Evolutionary conservation across 805 yeast genomes (phyloP), one percentile per base, ranked within the genome.

Genomic region (Kuraishia ogatae): DNA sequence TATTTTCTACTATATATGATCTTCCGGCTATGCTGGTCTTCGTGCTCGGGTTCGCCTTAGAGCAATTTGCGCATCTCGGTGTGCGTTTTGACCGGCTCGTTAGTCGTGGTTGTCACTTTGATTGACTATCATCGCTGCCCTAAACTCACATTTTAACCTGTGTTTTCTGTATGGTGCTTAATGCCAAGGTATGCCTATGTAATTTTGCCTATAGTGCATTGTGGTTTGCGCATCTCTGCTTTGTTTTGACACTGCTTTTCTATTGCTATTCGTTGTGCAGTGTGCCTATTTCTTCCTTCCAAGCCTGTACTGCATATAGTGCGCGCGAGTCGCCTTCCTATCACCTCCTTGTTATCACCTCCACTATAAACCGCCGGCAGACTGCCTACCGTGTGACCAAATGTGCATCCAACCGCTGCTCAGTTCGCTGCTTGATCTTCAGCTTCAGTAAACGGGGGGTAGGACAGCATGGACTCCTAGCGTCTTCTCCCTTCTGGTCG

Each of bases 31-130:
- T 50, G 43, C 54, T 71, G 76, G 70, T 29, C 73, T 79, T 80
- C 89, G 96, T 88, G 96, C 96, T 88, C 92, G 94, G 94, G 94
- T 87, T 73, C 75, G 88, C 87, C 94, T 87, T 79, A 88, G 92
- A 88, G 72, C 56, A 73, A 82, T 63, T 8, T 35, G 43, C 17
- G 43, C 43, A 35, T 35, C 43, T 35, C 43, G 43, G 43, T 35
- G 43, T 64, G 74, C 58, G 43, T 35, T 35, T 35, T 35, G 43
- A 35, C 43, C 43, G 43, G 43, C 43, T 35, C 43, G 43, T 35
- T 35, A 35, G 43, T 35, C 43, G 43, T 35, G 43, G 43, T 17
- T 35, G 43, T 35, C 43, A 35, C 43, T 35, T 17, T 35, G 10
- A 35, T 35, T 35, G 43, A 35, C 43, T 7, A 17, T 35, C 43